phyloP scores from a whole-genome alignment of 2,329 filamentous ascomycete genomes.

The Cladophialophora exuberans region DNA sequence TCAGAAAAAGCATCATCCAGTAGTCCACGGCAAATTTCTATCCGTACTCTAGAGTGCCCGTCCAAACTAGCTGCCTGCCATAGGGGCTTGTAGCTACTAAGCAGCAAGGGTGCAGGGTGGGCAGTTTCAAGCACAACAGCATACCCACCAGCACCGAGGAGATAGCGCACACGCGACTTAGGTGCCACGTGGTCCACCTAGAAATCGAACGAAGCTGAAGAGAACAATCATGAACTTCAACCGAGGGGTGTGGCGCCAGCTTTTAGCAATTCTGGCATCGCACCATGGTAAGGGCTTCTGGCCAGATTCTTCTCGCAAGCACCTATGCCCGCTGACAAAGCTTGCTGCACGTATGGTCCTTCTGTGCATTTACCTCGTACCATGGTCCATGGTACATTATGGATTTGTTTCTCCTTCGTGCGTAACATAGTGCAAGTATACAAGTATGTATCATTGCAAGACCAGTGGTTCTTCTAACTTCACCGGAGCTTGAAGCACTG shows the following conservation, averaged over 20 bases:
- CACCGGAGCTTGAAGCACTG: neutral
- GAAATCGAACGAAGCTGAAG: neutral
- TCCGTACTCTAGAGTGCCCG: too few relatives aligned
- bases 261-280: neutral
- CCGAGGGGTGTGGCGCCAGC: neutral
- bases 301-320: neutral
- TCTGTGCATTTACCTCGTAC: slow-evolving; percentile 8
- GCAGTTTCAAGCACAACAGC: neutral
- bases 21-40: too few relatives aligned
- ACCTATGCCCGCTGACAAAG: neutral
- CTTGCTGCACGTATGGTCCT: slow-evolving; percentile 7
- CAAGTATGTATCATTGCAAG: neutral
- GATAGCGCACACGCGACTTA: slow-evolving; percentile 5
- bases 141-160: neutral
- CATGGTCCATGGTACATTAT: neutral
- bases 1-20: too few relatives aligned
- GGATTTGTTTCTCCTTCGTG: neutral
- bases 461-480: neutral
- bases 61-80: too few relatives aligned
- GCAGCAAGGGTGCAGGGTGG: neutral
- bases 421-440: neutral
- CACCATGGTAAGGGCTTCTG: neutral
- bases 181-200: slow-evolving; percentile 10
- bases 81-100: neutral
- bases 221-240: neutral